phyloP scores from a whole-genome alignment of 2,329 filamentous ascomycete species.

The Monascus ruber region DNA sequence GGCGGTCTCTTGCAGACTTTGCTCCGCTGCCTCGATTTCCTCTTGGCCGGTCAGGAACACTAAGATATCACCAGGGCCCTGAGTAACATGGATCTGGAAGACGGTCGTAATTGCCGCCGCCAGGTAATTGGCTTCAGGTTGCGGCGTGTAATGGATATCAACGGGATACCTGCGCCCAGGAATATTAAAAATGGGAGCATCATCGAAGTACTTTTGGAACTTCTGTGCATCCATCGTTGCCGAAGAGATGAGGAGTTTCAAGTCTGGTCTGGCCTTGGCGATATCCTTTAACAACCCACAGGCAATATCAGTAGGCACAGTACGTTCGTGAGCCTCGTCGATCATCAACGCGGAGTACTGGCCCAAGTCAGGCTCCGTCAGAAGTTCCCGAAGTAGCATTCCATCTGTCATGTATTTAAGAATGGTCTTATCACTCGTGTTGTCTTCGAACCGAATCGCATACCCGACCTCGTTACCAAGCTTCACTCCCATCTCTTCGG shows the following conservation, averaged over 20 bases:
- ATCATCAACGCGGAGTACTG: slow-evolving; percentile 88
- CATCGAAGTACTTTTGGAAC: slow-evolving; percentile 83
- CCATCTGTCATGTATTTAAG: slow-evolving; percentile 99
- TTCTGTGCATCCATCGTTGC: slow-evolving; percentile 92
- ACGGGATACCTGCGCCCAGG: slow-evolving; percentile 82
- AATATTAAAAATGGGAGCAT: slow-evolving; percentile 88
- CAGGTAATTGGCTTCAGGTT: slow-evolving; percentile 89
- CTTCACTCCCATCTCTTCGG: slow-evolving; percentile 87
- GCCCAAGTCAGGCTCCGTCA: slow-evolving; percentile 74
- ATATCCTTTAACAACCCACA: slow-evolving; percentile 84
- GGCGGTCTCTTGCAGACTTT: slow-evolving; percentile 73
- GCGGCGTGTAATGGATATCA: slow-evolving; percentile 79
- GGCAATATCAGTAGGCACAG: slow-evolving; percentile 80
- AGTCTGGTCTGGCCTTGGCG: slow-evolving; percentile 65
- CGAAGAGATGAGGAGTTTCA: slow-evolving; percentile 85
- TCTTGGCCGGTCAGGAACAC: slow-evolving; percentile 95
- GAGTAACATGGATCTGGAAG: slow-evolving; percentile 87
- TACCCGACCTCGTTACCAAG: slow-evolving; percentile 95
- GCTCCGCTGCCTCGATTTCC: slow-evolving; percentile 82
- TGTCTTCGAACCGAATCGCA: slow-evolving; percentile 97
- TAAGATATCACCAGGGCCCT: slow-evolving; percentile 76
- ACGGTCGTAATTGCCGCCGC: slow-evolving; percentile 83
- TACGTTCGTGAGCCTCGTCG: slow-evolving; percentile 93
- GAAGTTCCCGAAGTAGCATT: slow-evolving; percentile 80
- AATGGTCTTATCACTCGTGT: slow-evolving; percentile 74